Percentiles rank a stretch among this genome's conserved stretches.
Conservation (phyloP, 495 filamentous ascomycete genomes). For the Neurospora tetrasperma region DNA sequence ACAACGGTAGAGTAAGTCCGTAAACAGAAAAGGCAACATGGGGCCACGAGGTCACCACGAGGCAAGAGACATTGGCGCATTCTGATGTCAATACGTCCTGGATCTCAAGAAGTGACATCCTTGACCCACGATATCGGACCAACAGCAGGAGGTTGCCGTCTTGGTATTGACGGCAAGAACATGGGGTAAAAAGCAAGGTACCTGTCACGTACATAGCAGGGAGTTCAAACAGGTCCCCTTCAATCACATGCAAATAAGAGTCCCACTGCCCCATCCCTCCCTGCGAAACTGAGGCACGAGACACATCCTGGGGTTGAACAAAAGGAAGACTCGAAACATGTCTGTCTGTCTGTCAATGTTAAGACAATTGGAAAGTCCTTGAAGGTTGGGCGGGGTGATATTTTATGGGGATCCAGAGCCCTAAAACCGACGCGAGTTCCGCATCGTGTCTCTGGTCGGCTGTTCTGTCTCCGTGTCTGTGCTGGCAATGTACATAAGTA, state of each 20-base stretch:
- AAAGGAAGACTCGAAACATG: background rate
- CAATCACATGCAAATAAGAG: background rate
- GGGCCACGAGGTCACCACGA: background rate
- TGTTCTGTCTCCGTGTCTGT: background rate
- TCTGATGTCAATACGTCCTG: background rate
- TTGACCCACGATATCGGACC: background rate
- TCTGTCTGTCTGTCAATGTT: background rate
- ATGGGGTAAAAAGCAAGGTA: background rate
- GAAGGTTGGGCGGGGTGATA: background rate
- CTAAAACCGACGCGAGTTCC: background rate
- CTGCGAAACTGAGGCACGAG: background rate
- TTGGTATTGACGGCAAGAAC: background rate
- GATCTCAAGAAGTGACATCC: background rate
- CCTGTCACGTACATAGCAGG: background rate
- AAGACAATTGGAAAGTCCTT: background rate
- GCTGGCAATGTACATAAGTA: background rate
- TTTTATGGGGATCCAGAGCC: background rate
- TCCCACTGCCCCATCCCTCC: background rate
- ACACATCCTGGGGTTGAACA: background rate
- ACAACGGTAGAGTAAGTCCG: background rate
- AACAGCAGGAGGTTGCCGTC: background rate
- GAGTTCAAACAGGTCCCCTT: background rate
- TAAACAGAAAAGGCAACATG: background rate
- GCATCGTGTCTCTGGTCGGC: background rate
- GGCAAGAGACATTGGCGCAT: background rate